These are phyloP conservation scores for Crepidotus variabilis DNA, from an alignment of 768 basidiomycete genomes.

Conservation along the genomic window DNA sequence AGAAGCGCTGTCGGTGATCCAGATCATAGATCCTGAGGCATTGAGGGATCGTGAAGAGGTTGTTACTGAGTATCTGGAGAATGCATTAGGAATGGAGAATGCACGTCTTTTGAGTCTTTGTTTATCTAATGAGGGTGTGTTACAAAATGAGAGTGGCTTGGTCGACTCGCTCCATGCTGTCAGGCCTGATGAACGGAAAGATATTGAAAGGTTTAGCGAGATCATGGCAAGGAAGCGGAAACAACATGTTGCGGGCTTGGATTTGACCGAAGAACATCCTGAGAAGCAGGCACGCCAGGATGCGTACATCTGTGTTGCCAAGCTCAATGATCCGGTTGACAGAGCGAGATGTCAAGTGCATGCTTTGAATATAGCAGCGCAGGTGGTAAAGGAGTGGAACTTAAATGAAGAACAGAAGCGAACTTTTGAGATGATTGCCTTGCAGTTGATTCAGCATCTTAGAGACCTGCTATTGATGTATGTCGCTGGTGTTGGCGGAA, in stretches of 20 bases:
- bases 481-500: not conserved
- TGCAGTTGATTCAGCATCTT: not conserved
- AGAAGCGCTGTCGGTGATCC: not conserved
- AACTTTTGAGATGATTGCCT: slow-evolving; percentile 5
- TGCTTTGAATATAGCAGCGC: too few relatives aligned
- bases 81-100: not conserved
- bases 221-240: not conserved
- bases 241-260: not conserved
- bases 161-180: not conserved
- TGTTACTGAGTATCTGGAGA: not conserved
- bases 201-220: not conserved
- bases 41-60: not conserved
- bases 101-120: not conserved
- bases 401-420: slow-evolving; percentile 6
- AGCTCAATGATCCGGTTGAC: too few relatives aligned
- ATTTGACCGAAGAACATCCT: too few relatives aligned
- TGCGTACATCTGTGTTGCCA: too few relatives aligned
- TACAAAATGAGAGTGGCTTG: not conserved
- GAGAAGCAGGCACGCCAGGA: too few relatives aligned
- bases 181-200: not conserved
- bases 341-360: too few relatives aligned
- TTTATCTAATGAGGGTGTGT: not conserved
- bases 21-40: not conserved
- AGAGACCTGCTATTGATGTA: slow-evolving; percentile 8
- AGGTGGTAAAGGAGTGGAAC: too few relatives aligned